Evolutionary conservation across 139 green algal genomes (phyloP).

Genomic region (Chlorella ohadii): DNA sequence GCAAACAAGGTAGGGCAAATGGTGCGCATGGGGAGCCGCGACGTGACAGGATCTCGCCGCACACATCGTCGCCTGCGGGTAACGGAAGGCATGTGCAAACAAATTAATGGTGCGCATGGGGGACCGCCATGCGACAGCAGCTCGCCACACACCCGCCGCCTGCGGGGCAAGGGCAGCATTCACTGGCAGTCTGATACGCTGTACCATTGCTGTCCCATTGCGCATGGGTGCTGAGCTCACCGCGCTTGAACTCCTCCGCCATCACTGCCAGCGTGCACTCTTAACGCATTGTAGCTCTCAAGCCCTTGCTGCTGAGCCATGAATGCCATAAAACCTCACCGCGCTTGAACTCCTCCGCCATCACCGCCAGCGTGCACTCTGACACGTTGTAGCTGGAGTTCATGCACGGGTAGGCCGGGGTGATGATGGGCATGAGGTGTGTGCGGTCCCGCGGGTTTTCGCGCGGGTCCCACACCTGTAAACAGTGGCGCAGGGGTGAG

Average conservation of each 20-base stretch:
- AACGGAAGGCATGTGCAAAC: no score
- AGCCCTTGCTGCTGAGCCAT: background rate
- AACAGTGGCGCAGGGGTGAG: background rate
- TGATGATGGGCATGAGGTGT: constrained; percentile 98
- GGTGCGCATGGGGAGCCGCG: no score
- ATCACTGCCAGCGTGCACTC: background rate
- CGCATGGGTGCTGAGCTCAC: background rate
- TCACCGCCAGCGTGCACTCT: constrained; percentile 79
- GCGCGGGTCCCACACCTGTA: constrained; percentile 87
- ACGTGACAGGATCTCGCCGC: constrained; percentile 26
- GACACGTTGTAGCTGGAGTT: constrained; percentile 97
- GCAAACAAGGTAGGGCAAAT: no score
- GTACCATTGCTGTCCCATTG: no score
- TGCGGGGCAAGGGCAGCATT: no score
- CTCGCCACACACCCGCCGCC: constrained; percentile 5
- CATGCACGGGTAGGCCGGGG: constrained; percentile 94
- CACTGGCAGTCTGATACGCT: no score
- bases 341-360: constrained; percentile 66
- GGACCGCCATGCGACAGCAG: constrained; percentile 34
- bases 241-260: background rate
- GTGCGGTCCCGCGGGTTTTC: constrained; percentile 75
- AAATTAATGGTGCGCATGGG: no score
- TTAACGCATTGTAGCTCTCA: no score
- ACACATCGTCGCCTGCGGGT: constrained; percentile 18
- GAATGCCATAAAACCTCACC: constrained; percentile 38